Base-by-base conservation (phyloP, 2,329 filamentous ascomycete species). In the Penicillium sp. region DNA sequence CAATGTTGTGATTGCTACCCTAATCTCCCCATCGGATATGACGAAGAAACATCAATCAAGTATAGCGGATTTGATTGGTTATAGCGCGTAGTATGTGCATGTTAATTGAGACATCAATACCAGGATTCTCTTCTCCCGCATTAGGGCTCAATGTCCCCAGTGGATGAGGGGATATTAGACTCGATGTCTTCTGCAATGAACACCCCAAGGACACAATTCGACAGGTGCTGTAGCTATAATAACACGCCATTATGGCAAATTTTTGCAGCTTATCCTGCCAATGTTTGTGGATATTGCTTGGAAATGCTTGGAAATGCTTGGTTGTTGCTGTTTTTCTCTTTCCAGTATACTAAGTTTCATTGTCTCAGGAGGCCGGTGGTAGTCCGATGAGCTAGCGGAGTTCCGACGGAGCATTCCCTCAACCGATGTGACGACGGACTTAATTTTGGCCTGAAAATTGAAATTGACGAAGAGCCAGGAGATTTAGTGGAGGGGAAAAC, bases 351-450 rank as follows among this genome's bases (percentile, higher is more conserved):
- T 10, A 23, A 38, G 23, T 30, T 42, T 52, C 19, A 48, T 60
- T 53, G 53, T 56, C 55, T 46, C 29, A 51, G 53, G 48, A 51
- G 34, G 34, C 32, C 32, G 45, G 38, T 50, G 40, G 35, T 46
- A 44, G 27, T 45, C 23, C 18, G 27, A 13, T 26, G 35, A 23
- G 14, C 5, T 46, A 51, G 52, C 61, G 61, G 61, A 62, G 50
- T 19, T 57, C 61, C 61, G 61, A 62, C 61, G 61, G 61, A 13
- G 43, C 35, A 55, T 35, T 9, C 18, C 35, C 32, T 32, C 3
- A 32, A 11, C 27, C 8, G n/a, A 47, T 27, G 35, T 23, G 26
- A 30, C 19, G 32, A 30, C 18, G 4, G 43, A 2, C 18, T 26
- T 18, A 16, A 13, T 49, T 32, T 16, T 4, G 14, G 7, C 14